phyloP scores from a whole-genome alignment of 176 grass and related monocot species.

The Juncus effusus region DNA sequence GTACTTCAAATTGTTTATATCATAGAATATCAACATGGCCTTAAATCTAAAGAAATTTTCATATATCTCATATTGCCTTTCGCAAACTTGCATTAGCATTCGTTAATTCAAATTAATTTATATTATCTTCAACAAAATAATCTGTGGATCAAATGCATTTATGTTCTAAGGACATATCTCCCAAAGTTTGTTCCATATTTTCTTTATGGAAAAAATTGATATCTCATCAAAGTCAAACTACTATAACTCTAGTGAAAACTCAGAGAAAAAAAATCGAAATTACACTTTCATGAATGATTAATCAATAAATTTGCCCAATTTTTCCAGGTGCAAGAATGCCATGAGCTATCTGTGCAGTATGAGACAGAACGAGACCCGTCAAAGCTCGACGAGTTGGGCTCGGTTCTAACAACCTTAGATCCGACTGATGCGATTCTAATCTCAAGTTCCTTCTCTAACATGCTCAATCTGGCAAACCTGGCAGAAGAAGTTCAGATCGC shows the following conservation, averaged over 20 bases:
- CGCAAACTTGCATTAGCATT: too few relatives aligned
- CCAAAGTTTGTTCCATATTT: background rate
- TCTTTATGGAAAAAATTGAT: background rate
- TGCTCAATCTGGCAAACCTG: conserved; percentile 89
- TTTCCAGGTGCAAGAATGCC: conserved; percentile 82
- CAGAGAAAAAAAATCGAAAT: conserved; percentile 5
- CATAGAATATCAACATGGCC: too few relatives aligned
- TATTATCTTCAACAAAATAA: background rate
- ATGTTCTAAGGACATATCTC: background rate
- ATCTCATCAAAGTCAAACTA: background rate
- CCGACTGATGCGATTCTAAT: conserved; percentile 60
- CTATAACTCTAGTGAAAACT: background rate
- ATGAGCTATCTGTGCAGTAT: conserved; percentile 62
- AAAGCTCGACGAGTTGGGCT: conserved; percentile 53
- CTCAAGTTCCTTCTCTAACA: conserved; percentile 73
- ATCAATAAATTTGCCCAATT: background rate
- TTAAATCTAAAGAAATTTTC: too few relatives aligned
- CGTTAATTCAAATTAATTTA: background rate
- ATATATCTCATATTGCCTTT: too few relatives aligned
- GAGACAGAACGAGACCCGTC: conserved; percentile 31
- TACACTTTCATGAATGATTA: background rate
- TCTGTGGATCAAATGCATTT: too few relatives aligned
- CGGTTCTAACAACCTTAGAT: conserved; percentile 42
- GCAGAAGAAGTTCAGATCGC: conserved; percentile 89
- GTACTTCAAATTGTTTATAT: too few relatives aligned